These are phyloP conservation scores for Eucalyptus curtisii DNA, from an alignment of 345 rosid species.

Conservation along the genomic window DNA sequence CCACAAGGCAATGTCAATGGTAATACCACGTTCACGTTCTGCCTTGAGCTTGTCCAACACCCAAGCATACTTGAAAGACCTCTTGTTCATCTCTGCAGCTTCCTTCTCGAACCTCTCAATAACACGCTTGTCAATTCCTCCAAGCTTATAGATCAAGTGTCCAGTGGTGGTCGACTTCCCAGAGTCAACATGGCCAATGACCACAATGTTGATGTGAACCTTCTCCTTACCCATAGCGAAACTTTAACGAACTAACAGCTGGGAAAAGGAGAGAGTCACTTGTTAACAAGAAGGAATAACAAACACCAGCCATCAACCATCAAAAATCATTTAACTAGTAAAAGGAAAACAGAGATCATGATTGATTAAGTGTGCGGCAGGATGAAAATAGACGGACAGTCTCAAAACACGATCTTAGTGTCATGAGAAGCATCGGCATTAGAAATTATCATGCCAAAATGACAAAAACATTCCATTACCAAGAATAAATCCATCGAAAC, in stretches of 20 bases:
- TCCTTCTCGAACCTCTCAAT: slow-evolving; percentile 77
- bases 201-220: slow-evolving; percentile 9
- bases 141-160: slow-evolving; percentile 76
- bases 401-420: background rate
- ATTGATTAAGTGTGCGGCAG: background rate
- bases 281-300: background rate
- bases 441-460: background rate
- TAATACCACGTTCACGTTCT: slow-evolving; percentile 77
- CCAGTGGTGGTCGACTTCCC: slow-evolving; percentile 67
- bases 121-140: slow-evolving; percentile 80
- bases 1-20: slow-evolving; percentile 65
- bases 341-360: background rate
- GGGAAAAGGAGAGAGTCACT: background rate
- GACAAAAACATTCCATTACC: background rate
- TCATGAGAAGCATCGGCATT: background rate
- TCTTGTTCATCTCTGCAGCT: slow-evolving; percentile 77
- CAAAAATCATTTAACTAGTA: background rate
- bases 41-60: slow-evolving; percentile 80
- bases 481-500: background rate
- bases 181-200: slow-evolving; percentile 27
- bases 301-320: background rate
- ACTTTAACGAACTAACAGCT: background rate
- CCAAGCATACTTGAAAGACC: slow-evolving; percentile 77
- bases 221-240: slow-evolving; percentile 6
- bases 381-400: background rate